Conservation (phyloP, 305 asterid genomes). For the Caryopteris hybrid region DNA sequence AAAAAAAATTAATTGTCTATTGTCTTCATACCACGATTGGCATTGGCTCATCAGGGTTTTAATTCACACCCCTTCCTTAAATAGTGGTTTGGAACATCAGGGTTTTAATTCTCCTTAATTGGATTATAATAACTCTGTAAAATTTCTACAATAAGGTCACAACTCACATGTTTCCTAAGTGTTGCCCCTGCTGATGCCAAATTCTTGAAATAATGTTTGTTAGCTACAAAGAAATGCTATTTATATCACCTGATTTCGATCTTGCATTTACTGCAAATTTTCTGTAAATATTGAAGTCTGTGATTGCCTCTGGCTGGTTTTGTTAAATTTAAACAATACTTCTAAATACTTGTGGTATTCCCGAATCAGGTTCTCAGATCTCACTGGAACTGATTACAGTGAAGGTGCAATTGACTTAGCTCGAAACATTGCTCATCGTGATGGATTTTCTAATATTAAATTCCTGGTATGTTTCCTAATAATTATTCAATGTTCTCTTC, state of each 20-base stretch:
- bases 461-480: conserved; percentile 52
- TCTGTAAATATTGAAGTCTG: not conserved
- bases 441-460: conserved; percentile 71
- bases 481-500: not conserved
- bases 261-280: not conserved
- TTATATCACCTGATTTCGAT: not conserved
- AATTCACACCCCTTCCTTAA: not conserved
- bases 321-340: conserved; percentile 10
- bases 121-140: not conserved
- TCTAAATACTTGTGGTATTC: conserved; percentile 17
- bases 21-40: not conserved
- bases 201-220: not conserved
- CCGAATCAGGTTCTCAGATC: conserved; percentile 79
- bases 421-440: conserved; percentile 77
- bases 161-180: not conserved
- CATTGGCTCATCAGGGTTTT: not conserved
- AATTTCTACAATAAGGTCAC: not conserved
- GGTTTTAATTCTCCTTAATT: not conserved
- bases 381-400: conserved; percentile 95
- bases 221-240: not conserved
- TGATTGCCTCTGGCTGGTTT: conserved; percentile 8
- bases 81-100: not conserved
- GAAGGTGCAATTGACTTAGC: conserved; percentile 94
- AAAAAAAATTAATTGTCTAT: not conserved
- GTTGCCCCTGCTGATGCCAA: not conserved